phyloP scores from a whole-genome alignment of 2,329 filamentous ascomycete species.

The Fusarium pininemorale region DNA sequence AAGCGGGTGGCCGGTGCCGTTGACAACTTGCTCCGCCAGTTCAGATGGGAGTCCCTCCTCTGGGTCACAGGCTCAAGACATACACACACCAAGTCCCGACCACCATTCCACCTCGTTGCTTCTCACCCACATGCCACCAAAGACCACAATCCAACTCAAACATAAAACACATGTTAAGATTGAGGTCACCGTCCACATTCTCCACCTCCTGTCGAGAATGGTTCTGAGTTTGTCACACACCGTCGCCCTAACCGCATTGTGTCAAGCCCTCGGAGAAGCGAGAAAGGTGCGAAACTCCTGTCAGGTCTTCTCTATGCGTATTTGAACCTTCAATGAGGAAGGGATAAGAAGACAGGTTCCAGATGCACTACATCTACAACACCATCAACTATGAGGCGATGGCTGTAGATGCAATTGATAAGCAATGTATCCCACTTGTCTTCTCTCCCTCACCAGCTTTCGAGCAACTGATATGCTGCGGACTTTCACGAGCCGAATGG shows the following conservation, averaged over 20 bases:
- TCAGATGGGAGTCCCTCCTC: neutral
- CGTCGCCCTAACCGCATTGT: neutral
- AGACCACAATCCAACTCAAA: constrained; percentile 63
- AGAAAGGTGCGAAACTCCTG: neutral
- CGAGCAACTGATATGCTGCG: neutral
- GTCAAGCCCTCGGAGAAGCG: neutral
- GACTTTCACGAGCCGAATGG: neutral
- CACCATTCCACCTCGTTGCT: constrained; percentile 43
- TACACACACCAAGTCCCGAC: constrained; percentile 15
- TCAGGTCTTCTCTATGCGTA: neutral
- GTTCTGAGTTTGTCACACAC: neutral
- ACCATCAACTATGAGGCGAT: fast-evolving
- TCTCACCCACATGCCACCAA: constrained; percentile 48
- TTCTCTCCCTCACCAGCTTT: neutral
- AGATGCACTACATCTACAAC: neutral
- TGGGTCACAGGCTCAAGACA: neutral
- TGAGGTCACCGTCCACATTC: fast-evolving
- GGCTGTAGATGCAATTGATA: neutral
- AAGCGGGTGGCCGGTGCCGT: neutral
- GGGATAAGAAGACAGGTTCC: neutral
- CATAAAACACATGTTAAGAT: constrained; percentile 64
- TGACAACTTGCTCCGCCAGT: fast-evolving
- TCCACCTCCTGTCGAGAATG: neutral
- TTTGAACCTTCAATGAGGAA: neutral
- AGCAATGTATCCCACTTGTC: neutral